Conservation (phyloP, 1,284 basidiomycete genomes). For the Hortiboletus rubellus region DNA sequence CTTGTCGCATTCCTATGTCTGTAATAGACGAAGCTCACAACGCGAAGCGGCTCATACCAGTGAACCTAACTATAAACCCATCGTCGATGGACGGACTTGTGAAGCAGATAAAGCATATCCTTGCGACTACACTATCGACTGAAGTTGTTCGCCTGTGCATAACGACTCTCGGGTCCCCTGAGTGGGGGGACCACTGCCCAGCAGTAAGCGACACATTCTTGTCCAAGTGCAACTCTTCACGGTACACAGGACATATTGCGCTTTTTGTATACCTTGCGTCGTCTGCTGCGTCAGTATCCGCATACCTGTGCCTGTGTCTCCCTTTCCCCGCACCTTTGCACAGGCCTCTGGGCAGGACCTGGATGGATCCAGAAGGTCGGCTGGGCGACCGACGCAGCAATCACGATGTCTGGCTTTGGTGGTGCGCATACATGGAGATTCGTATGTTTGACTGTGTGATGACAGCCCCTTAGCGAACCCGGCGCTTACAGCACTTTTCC, state of each 20-base stretch:
- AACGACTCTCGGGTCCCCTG: conserved; percentile 65
- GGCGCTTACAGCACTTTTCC: conserved; percentile 65
- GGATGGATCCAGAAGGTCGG: conserved; percentile 78
- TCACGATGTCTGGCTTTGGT: conserved; percentile 78
- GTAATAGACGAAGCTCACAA: conserved; percentile 46
- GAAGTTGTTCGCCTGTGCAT: conserved; percentile 64
- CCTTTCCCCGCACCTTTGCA: conserved; percentile 60
- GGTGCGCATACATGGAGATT: conserved; percentile 48
- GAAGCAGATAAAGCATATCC: conserved; percentile 24
- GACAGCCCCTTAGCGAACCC: conserved; percentile 55
- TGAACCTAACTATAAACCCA: conserved; percentile 26
- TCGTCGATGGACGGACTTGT: conserved; percentile 9
- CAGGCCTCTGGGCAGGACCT: conserved; percentile 54
- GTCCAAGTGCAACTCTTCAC: conserved; percentile 7
- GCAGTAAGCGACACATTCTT: conserved; percentile 43
- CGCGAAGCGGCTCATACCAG: conserved; percentile 39
- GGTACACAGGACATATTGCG: conserved; percentile 58
- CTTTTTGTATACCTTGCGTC: conserved; percentile 68
- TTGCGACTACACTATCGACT: conserved; percentile 19
- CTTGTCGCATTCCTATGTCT: conserved; percentile 52
- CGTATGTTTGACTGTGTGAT: conserved; percentile 8
- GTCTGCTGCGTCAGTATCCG: conserved; percentile 57
- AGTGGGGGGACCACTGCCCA: conserved; percentile 65
- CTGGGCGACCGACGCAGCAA: conserved; percentile 74
- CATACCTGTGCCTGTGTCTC: conserved; percentile 67